Evolutionary conservation across 1,284 basidiomycete species (phyloP).

Genomic region (Rugosomyces carneus): DNA sequence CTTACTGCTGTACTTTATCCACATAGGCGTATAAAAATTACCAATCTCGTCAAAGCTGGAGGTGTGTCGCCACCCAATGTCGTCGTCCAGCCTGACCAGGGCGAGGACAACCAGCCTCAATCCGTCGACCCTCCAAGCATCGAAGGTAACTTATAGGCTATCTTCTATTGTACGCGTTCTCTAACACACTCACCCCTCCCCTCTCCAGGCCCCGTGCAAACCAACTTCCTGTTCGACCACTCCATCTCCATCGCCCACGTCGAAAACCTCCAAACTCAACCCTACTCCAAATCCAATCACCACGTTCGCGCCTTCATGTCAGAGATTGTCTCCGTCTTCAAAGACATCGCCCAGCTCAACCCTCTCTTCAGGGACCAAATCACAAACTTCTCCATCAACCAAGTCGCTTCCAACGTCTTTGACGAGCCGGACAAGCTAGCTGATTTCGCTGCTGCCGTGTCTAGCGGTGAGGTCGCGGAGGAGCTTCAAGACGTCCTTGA

Average conservation of each 20-base stretch:
- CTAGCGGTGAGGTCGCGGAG: slow-evolving; percentile 82
- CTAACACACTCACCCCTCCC: slow-evolving; percentile 5
- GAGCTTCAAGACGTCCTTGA: slow-evolving; percentile 96
- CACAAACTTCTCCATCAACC: slow-evolving; percentile 94
- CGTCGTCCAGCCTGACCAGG: slow-evolving; percentile 39
- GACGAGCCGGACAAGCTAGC: slow-evolving; percentile 98
- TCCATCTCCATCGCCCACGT: slow-evolving; percentile 90
- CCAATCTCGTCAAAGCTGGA: slow-evolving; percentile 75
- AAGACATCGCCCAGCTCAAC: slow-evolving; percentile 96
- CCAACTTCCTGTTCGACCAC: slow-evolving; percentile 88
- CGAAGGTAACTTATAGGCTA: slow-evolving; percentile 11
- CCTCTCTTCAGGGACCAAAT: slow-evolving; percentile 98
- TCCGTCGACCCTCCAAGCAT: slow-evolving; percentile 35
- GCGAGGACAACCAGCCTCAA: slow-evolving; percentile 36
- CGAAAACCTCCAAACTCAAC: slow-evolving; percentile 74
- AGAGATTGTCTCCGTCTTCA: slow-evolving; percentile 97
- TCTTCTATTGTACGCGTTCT: background rate
- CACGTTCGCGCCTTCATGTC: slow-evolving; percentile 95
- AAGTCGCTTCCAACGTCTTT: slow-evolving; percentile 95
- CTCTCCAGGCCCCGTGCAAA: slow-evolving; percentile 73
- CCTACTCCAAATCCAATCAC: slow-evolving; percentile 91
- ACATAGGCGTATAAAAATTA: slow-evolving; percentile 88
- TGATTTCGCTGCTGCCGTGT: slow-evolving; percentile 96
- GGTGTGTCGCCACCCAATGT: slow-evolving; percentile 40
- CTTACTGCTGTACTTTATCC: slow-evolving; percentile 95